Conservation (phyloP, 305 asterid genomes). For the Fraxinus nigra region DNA sequence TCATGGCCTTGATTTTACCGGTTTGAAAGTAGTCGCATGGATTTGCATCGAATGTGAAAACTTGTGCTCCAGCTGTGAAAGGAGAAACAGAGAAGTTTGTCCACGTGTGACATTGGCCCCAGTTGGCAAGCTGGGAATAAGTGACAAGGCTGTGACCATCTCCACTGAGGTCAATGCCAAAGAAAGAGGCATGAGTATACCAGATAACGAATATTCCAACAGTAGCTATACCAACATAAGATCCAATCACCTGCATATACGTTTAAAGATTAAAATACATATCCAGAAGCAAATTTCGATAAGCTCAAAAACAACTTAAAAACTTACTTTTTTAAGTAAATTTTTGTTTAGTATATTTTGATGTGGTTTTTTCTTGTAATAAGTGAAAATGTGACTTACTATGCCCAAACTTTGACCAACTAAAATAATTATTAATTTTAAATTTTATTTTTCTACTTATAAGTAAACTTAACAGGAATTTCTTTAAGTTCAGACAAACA, state of each 20-base stretch:
- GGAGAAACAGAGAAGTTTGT: conserved; percentile 76
- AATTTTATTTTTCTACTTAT: no score
- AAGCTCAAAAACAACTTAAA: not conserved
- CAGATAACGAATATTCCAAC: conserved; percentile 89
- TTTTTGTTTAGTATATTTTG: not conserved
- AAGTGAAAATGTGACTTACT: not conserved
- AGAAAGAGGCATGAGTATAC: conserved; percentile 81
- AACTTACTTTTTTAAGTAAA: not conserved
- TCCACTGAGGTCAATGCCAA: conserved; percentile 79
- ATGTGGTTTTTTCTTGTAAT: not conserved
- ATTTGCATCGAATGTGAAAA: conserved; percentile 45
- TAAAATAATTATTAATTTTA: no score
- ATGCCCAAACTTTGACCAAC: not conserved
- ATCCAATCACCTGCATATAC: conserved; percentile 71
- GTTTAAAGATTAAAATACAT: not conserved
- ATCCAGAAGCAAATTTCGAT: not conserved
- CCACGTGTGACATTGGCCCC: conserved; percentile 94
- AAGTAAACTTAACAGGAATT: not conserved
- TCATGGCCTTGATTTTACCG: conserved; percentile 91
- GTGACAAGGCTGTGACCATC: conserved; percentile 96
- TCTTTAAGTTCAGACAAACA: not conserved
- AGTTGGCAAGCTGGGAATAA: conserved; percentile 75
- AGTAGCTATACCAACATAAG: conserved; percentile 86
- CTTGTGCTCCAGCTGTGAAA: conserved; percentile 70
- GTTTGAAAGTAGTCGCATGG: conserved; percentile 90